Evolutionary conservation across 371 early-diverging fungal genomes (phyloP), one percentile per base, ranked within the genome.

Genomic region (Funneliformis caledonium): DNA sequence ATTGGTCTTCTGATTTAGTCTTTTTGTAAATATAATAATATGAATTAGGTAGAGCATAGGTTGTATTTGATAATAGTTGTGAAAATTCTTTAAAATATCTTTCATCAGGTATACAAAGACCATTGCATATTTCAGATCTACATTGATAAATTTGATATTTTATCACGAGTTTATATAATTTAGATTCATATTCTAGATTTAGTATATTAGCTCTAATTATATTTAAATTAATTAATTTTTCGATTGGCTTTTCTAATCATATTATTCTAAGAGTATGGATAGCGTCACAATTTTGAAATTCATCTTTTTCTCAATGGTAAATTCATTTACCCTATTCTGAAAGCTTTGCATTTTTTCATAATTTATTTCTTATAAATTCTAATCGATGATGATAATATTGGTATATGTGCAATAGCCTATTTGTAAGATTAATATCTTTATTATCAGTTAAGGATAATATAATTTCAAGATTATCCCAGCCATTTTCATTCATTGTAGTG

Each of bases 241-340:
- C 11, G 11, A 14, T 72, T 22, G n/a, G 2, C 16, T 50, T 48
- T 22, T 52, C 48, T 12, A 50, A 4, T 22, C 26, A 72, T 48
- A 9, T 0, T 33, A 48, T 19, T 8, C 52, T 33, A 47, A 50
- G 73, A 11, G 50, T 50, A n/a, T n/a, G n/a, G n/a, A n/a, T n/a
- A n/a, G n/a, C n/a, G n/a, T n/a, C n/a, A n/a, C n/a, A n/a, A n/a
- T 73, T 73, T 73, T 73, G 73, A 26, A 73, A 73, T 43, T 73
- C 52, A n/a, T 33, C 31, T 33, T 59, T 5, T 52, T 73, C 74
- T 14, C 47, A 73, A 3, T 33, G 56, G 11, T 73, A 59, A 16
- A 9, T 19, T 4, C 14, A 52, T 48, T 26, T 48, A 0, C 52
- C 74, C 33, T 59, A 73, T 26, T 52, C 9, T 16, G n/a, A 22